A percentile compares a stretch with the other conserved stretches of the same genome.
Conservation (phyloP, 2,329 filamentous ascomycete genomes). For the Aspergillus brasiliensis region DNA sequence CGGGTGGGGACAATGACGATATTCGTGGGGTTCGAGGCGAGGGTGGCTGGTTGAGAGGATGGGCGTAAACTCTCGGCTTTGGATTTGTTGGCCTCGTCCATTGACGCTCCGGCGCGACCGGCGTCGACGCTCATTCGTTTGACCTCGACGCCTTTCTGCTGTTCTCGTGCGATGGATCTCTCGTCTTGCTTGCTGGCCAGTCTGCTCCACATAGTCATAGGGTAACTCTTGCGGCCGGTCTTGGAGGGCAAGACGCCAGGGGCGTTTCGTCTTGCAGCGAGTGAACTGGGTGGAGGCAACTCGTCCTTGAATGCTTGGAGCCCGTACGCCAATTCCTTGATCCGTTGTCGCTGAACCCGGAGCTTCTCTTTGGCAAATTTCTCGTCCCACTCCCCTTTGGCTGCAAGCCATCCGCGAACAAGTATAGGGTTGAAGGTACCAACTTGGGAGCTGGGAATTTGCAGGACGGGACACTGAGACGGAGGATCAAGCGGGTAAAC, state of each 20-base stretch:
- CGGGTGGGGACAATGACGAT: not conserved
- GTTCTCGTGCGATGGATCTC: slow-evolving; percentile 58
- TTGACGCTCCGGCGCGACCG: slow-evolving; percentile 27
- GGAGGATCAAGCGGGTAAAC: slow-evolving; percentile 68
- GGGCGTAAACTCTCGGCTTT: not conserved
- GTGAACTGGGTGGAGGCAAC: slow-evolving; percentile 76
- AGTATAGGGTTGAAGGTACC: slow-evolving; percentile 79
- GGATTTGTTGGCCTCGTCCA: slow-evolving; percentile 15
- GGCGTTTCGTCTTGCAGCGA: slow-evolving; percentile 67
- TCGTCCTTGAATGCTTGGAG: slow-evolving; percentile 76
- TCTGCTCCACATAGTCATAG: slow-evolving; percentile 78
- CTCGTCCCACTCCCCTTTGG: slow-evolving; percentile 71
- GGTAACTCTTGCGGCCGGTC: slow-evolving; percentile 62
- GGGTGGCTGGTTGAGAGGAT: not conserved
- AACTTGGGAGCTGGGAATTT: slow-evolving; percentile 65
- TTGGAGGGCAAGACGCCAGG: slow-evolving; percentile 33
- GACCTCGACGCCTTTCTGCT: slow-evolving; percentile 24
- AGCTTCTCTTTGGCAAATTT: slow-evolving; percentile 71
- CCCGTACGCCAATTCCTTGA: slow-evolving; percentile 71
- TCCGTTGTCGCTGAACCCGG: slow-evolving; percentile 70
- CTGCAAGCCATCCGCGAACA: slow-evolving; percentile 78
- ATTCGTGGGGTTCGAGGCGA: not conserved
- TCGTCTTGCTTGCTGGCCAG: slow-evolving; percentile 92
- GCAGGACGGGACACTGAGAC: slow-evolving; percentile 66
- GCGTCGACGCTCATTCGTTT: slow-evolving; percentile 31